These are phyloP conservation scores for Daldinia caldariorum DNA, from an alignment of 495 filamentous ascomycete species.

Conservation along the genomic window DNA sequence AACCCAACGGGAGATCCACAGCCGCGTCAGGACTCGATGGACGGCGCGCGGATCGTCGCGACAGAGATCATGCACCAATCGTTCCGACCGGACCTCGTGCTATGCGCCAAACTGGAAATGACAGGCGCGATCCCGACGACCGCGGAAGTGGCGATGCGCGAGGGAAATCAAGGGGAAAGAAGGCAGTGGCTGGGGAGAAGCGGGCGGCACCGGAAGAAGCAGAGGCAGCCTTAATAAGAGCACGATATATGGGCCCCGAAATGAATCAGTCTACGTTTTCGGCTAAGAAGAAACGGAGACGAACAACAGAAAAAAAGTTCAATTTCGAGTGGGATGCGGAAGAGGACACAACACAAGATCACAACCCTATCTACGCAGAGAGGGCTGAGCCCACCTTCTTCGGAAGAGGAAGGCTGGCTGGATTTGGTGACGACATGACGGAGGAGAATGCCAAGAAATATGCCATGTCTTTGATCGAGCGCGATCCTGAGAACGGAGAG, in stretches of 20 bases:
- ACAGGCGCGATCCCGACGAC: constrained; percentile 62
- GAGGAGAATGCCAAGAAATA: constrained; percentile 77
- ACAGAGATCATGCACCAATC: constrained; percentile 40
- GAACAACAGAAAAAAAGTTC: constrained; percentile 96
- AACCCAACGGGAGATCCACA: constrained; percentile 18
- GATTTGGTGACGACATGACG: constrained; percentile 79
- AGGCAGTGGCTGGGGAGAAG: constrained; percentile 58
- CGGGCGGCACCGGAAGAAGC: constrained; percentile 71
- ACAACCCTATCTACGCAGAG: constrained; percentile 86
- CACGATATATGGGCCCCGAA: constrained; percentile 93
- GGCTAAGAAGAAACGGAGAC: constrained; percentile 93
- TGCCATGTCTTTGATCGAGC: constrained; percentile 77
- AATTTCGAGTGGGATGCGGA: constrained; percentile 99
- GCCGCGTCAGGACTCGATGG: constrained; percentile 20
- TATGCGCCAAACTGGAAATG: constrained; percentile 66
- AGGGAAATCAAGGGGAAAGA: constrained; percentile 45
- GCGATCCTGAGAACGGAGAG: constrained; percentile 82
- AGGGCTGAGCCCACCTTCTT: constrained; percentile 68
- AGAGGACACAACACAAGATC: constrained; percentile 91
- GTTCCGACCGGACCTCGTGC: constrained; percentile 84
- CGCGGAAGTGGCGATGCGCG: constrained; percentile 60
- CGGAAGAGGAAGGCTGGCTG: constrained; percentile 82
- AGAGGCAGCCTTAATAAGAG: constrained; percentile 79
- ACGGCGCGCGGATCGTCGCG: constrained; percentile 40
- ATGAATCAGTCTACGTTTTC: constrained; percentile 89